phyloP scores from a whole-genome alignment of 2,329 filamentous ascomycete species.

The Lachnum nothofagi region DNA sequence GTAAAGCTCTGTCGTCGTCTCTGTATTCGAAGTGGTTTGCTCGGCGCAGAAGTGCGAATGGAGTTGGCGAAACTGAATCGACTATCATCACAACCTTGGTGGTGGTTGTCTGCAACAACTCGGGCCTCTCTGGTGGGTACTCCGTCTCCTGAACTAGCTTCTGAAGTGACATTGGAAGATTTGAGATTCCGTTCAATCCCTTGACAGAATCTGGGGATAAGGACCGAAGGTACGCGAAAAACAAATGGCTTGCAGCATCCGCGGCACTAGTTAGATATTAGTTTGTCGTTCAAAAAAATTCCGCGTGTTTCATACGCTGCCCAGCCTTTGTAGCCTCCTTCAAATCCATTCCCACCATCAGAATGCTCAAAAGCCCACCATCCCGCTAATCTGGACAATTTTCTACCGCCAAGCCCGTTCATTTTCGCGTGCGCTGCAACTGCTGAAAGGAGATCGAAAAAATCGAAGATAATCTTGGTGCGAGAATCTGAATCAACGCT shows the following conservation, averaged over 20 bases:
- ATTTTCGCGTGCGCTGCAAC: conserved; percentile 88
- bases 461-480: conserved; percentile 87
- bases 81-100: conserved; percentile 96
- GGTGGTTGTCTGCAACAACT: conserved; percentile 71
- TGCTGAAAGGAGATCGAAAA: conserved; percentile 88
- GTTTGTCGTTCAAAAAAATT: not conserved
- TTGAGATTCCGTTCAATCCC: conserved; percentile 71
- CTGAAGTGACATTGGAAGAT: conserved; percentile 84
- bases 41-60: conserved; percentile 82
- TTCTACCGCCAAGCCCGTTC: conserved; percentile 88
- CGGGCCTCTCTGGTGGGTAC: conserved; percentile 78
- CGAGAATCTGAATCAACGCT: conserved; percentile 84
- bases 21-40: conserved; percentile 95
- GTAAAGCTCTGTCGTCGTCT: conserved; percentile 77
- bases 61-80: conserved; percentile 87
- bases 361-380: conserved; percentile 98
- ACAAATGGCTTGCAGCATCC: conserved; percentile 92
- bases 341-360: conserved; percentile 85
- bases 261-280: conserved; percentile 59
- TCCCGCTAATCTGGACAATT: conserved; percentile 88
- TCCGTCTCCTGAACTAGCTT: conserved; percentile 87
- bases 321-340: conserved; percentile 90
- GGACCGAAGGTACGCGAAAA: conserved; percentile 94
- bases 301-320: conserved; percentile 55
- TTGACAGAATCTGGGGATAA: conserved; percentile 70